phyloP scores from a whole-genome alignment of 345 rosid genomes.

The Anastatica hierochuntica region DNA sequence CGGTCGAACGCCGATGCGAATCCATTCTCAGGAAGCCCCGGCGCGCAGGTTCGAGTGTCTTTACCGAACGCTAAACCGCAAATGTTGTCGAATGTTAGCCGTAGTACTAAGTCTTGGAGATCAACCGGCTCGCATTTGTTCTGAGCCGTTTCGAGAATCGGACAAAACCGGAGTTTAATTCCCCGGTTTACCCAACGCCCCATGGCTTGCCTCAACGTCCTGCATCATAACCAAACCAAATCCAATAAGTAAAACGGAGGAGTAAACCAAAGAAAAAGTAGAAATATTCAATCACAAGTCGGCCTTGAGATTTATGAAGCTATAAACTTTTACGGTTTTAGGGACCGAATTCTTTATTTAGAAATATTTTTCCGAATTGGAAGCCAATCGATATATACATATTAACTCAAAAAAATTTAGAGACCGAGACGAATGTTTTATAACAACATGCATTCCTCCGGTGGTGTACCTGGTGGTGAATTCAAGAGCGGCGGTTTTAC shows the following conservation, averaged over 20 bases:
- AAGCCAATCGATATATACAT: too few relatives aligned
- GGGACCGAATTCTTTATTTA: too few relatives aligned
- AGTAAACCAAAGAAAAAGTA: too few relatives aligned
- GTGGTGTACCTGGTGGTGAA: conserved; percentile 97
- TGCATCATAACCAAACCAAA: too few relatives aligned
- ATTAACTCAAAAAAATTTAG: too few relatives aligned
- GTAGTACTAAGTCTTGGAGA: conserved; percentile 75
- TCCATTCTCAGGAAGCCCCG: conserved; percentile 60
- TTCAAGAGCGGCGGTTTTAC: conserved; percentile 94
- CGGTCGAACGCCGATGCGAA: conserved; percentile 79
- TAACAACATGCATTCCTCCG: too few relatives aligned
- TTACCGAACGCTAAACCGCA: conserved; percentile 94
- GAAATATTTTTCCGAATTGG: too few relatives aligned
- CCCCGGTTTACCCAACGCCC: conserved; percentile 85
- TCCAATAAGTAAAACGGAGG: too few relatives aligned
- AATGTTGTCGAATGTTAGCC: conserved; percentile 90
- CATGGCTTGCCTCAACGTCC: conserved; percentile 96
- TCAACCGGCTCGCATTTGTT: conserved; percentile 45
- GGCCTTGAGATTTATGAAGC: too few relatives aligned
- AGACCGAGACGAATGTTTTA: too few relatives aligned
- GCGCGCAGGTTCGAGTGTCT: conserved; percentile 76
- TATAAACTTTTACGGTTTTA: too few relatives aligned
- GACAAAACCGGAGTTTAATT: conserved; percentile 64
- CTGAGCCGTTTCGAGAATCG: conserved; percentile 63
- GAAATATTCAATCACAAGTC: too few relatives aligned